Base-by-base conservation (phyloP, 345 rosid genomes). In the Populus euphratica region DNA sequence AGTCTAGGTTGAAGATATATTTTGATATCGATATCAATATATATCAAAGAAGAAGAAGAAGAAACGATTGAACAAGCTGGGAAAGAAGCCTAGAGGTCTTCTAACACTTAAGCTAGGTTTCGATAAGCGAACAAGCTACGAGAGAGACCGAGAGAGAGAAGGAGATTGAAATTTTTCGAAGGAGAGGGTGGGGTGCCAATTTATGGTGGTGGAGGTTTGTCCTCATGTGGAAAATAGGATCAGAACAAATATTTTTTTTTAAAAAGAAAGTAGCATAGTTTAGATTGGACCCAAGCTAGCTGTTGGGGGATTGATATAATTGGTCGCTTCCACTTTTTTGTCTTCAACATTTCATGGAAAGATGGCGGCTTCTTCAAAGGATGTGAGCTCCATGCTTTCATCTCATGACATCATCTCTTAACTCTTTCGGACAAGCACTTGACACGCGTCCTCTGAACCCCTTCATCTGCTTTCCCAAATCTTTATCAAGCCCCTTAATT, bases 121-220 rank as follows among this genome's bases (percentile, higher is more conserved):
- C 47, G 41, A 64, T 0, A 20, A 27, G 13, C 64, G 41, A 69
- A 79, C 77, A 76, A 67, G 25, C 33, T 5, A n/a, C 5, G 59
- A 43, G 76, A 56, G 64, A 43, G 52, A 13, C 73, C 2, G 43
- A 56, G 36, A 20, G 70, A 39, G 72, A 59, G 33, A 52, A 76
- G 83, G 59, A 78, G 80, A 86, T 87, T 93, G 91, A 83, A 93
- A 91, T 85, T 94, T 89, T 91, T 87, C 88, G 81, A 79, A 84
- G 79, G 80, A 70, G 86, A 79, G 76, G 88, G 76, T 64, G 85
- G 77, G 77, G 74, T 27, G 87, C 74, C 85, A 68, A 86, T 91
- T 85, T 95, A 95, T 90, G 90, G 90, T 77, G 63, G 89, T 76
- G 74, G 82, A 68, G 29, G 64, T 92, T 91, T 90, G 97, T 94